Conservation (phyloP, 129 eudicot genomes). For the sunflower (Helianthus annuus) region HanXRQr2.0-SUNRISE NC_035434.2:170738805-170739304, state of each 20-base stretch:
- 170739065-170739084: constrained; percentile 51
- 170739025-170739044: background rate
- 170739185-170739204: constrained; percentile 80
- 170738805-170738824: constrained; percentile 73
- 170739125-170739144: constrained; percentile 81
- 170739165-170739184: constrained; percentile 91
- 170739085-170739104: constrained; percentile 76
- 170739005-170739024: constrained; percentile 34
- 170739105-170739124: constrained; percentile 66
- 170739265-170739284: constrained; percentile 71
- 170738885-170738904: constrained; percentile 59
- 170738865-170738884: constrained; percentile 53
- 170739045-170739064: constrained; percentile 46
- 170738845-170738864: constrained; percentile 68
- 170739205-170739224: constrained; percentile 77
- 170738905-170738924: constrained; percentile 68
- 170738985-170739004: constrained; percentile 56
- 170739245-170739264: constrained; percentile 54
- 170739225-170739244: constrained; percentile 78
- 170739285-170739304: constrained; percentile 71
- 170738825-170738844: constrained; percentile 84
- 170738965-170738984: constrained; percentile 52
- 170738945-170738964: constrained; percentile 71
- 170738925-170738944: constrained; percentile 74
- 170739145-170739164: constrained; percentile 64